A percentile compares a stretch with the other conserved stretches of the same genome.
Evolutionary conservation across 176 grass and related monocot genomes (phyloP).

Genomic region (Ensete ventricosum): DNA sequence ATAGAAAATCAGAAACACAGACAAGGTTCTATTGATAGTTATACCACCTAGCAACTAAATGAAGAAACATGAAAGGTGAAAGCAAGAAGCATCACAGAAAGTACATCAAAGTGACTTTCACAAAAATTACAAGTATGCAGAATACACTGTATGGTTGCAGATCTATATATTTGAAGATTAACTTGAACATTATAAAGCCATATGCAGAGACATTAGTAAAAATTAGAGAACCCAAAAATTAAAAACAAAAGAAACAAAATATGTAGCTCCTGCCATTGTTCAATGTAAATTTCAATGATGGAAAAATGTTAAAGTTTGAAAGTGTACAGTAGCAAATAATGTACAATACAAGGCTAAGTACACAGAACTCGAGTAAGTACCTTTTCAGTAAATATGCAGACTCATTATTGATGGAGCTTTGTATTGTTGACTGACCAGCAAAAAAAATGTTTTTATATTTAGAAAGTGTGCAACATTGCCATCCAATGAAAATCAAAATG

Average conservation of each 20-base stretch:
- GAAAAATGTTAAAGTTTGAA: neutral
- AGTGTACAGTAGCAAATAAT: conserved; percentile 7
- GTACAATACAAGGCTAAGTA: conserved; percentile 3
- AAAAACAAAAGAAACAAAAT: neutral
- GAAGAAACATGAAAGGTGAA: neutral
- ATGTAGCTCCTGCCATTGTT: neutral
- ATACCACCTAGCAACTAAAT: neutral
- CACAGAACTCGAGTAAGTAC: conserved; percentile 32
- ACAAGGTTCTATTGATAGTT: neutral
- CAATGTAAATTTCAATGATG: neutral
- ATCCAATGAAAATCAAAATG: neutral
- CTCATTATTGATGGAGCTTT: conserved; percentile 34
- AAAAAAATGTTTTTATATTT: conserved; percentile 7
- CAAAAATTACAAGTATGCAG: neutral
- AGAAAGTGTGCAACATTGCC: neutral
- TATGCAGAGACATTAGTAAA: neutral
- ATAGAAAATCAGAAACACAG: conserved; percentile 15
- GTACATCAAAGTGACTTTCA: neutral
- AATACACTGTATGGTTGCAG: no score
- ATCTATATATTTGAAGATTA: no score
- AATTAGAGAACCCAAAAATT: neutral
- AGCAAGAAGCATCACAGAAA: neutral
- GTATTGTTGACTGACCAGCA: conserved; percentile 39
- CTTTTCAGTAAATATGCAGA: conserved; percentile 34
- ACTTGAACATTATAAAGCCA: neutral